phyloP scores from a whole-genome alignment of 2,329 filamentous ascomycete species.

The Fusarium solani-melongenae region DNA sequence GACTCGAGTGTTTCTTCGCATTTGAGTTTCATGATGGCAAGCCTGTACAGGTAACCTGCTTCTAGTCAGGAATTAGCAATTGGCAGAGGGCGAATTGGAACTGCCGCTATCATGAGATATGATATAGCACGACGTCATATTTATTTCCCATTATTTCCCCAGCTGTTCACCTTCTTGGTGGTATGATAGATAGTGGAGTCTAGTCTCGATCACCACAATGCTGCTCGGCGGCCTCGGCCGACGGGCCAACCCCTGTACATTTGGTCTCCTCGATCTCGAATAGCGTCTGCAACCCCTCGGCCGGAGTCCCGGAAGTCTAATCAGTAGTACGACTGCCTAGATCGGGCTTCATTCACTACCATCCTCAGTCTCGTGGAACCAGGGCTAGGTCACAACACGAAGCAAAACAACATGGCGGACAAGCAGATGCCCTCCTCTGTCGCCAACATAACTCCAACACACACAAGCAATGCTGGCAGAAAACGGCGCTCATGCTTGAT shows the following conservation, averaged over 20 bases:
- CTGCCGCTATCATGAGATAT: not conserved
- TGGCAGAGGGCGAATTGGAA: not conserved
- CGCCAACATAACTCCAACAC: not conserved
- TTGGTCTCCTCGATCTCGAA: not conserved
- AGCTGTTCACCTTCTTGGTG: not conserved
- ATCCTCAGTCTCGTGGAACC: not conserved
- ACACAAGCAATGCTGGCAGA: conserved; percentile 3
- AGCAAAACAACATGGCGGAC: not conserved
- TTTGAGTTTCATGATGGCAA: not conserved
- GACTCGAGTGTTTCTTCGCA: not conserved
- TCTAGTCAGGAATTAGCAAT: not conserved
- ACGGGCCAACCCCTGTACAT: not conserved
- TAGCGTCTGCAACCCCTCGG: not conserved
- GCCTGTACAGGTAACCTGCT: not conserved
- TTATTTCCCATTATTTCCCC: not conserved
- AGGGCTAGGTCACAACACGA: not conserved
- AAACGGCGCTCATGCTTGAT: conserved; percentile 5
- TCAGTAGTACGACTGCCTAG: not conserved
- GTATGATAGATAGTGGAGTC: not conserved
- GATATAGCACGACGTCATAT: not conserved
- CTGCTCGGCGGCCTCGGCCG: not conserved
- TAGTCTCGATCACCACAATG: not conserved
- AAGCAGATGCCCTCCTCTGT: not conserved
- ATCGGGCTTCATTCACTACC: not conserved
- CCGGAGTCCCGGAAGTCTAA: not conserved